Base-by-base conservation (phyloP, 2,329 filamentous ascomycete species). In the Zalaria sp. region DNA sequence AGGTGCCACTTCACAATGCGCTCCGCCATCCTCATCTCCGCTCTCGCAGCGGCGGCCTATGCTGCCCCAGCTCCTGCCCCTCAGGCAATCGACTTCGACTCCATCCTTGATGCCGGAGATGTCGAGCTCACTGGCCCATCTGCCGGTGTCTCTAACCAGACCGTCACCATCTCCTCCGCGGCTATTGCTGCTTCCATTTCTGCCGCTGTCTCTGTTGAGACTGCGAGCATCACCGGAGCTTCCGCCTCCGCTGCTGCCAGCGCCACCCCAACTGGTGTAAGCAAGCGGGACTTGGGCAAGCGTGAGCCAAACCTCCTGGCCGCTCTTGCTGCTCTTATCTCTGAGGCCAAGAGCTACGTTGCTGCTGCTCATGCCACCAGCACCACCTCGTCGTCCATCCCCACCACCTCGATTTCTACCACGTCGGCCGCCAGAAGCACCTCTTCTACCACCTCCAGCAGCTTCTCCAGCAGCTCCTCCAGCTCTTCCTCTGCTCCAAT, bases 81-180 rank as follows among this genome's bases (percentile, higher is more conserved):
- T 10, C 51, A 53, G 38, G 41, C 49, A 39, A 47, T 51, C 34
- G 48, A 53, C 40, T 43, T 47, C 27, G 44, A 40, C 35, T 41
- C 41, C 8, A 43, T 53, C 6, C 18, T 18, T 18, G 39, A 44
- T 11, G 44, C 46, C 25, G 49, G 48, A 27, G 41, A 44, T 31
- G 43, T 46, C 29, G 42, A 45, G n/a, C 43, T 38, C 10, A 48
- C 47, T 32, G 49, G 44, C 11, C 49, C 49, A 34, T 42, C 46
- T 28, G 35, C 36, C 36, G 43, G 36, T 9, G 45, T 48, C 27
- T 25, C 41, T 9, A 37, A 44, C 5, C 38, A 49, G n/a, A 46
- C 45, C 11, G 43, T 41, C 26, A 36, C 37, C 35, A 43, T 47
- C 35, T 38, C 34, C 35, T 18, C 18, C 18, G 18, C 18, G 35